Evolutionary conservation across 2,329 filamentous ascomycete species (phyloP).

Genomic region (Verticillium tricorpus): DNA sequence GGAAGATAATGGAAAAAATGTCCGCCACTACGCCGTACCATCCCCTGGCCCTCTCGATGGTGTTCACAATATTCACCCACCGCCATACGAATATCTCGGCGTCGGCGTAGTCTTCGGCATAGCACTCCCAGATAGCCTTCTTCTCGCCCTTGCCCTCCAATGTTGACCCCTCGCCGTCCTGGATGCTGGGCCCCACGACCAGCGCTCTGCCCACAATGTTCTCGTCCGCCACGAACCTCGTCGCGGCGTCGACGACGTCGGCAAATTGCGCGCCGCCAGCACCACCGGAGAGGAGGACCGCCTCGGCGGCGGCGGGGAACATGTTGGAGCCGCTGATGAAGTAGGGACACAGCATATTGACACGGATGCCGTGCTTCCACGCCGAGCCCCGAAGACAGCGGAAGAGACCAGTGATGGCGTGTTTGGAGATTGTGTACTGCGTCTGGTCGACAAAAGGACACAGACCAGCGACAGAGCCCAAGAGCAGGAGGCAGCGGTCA

Average conservation of each 20-base stretch:
- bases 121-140: constrained; percentile 55
- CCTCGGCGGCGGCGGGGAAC: constrained; percentile 41
- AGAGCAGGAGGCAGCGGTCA: constrained; percentile 59
- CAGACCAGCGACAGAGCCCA: constrained; percentile 58
- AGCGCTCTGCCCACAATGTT: constrained; percentile 52
- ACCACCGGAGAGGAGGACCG: constrained; percentile 49
- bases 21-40: constrained; percentile 42
- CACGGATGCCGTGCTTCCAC: constrained; percentile 45
- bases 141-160: constrained; percentile 10
- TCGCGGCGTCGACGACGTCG: constrained; percentile 61
- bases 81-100: constrained; percentile 51
- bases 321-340: constrained; percentile 57
- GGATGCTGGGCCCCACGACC: constrained; percentile 51
- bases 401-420: constrained; percentile 62
- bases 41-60: constrained; percentile 41
- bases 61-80: constrained; percentile 50
- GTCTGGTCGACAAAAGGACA: constrained; percentile 35
- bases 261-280: constrained; percentile 39
- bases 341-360: constrained; percentile 65
- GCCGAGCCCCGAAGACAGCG: constrained; percentile 49
- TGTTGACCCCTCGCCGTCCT: constrained; percentile 8
- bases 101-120: constrained; percentile 53
- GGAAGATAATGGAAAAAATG: background rate
- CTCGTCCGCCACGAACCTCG: constrained; percentile 55
- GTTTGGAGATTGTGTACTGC: constrained; percentile 60